phyloP scores from a whole-genome alignment of 352 stramenopile species.

The Globisporangium perplexum region DNA sequence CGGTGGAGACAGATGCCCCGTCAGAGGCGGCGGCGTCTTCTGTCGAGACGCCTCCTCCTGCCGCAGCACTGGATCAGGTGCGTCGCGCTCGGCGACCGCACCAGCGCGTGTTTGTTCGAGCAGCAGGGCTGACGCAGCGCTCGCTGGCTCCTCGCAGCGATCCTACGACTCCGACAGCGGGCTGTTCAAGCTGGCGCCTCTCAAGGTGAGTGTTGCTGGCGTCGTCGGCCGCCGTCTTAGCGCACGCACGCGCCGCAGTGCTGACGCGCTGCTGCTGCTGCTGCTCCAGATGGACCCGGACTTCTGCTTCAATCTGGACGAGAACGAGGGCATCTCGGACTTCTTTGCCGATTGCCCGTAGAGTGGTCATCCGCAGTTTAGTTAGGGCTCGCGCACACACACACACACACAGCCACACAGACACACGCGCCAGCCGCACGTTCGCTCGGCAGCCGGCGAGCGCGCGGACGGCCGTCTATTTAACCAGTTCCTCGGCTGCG shows the following conservation, averaged over 20 bases:
- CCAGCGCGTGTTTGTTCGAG: neutral
- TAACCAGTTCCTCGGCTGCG: slow-evolving; percentile 32
- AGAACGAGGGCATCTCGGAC: slow-evolving; percentile 83
- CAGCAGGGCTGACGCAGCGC: neutral
- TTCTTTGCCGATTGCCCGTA: slow-evolving; percentile 82
- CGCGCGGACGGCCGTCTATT: slow-evolving; percentile 1
- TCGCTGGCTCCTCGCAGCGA: slow-evolving; percentile 23
- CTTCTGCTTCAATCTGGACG: slow-evolving; percentile 87
- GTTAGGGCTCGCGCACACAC: slow-evolving; percentile 2
- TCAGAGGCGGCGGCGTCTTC: slow-evolving; percentile 12
- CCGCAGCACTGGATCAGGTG: slow-evolving; percentile 55
- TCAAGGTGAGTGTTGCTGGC: slow-evolving; percentile 47
- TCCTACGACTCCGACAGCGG: slow-evolving; percentile 80
- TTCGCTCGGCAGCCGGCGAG: neutral
- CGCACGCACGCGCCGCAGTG: neutral
- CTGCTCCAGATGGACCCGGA: slow-evolving; percentile 67
- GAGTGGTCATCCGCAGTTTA: slow-evolving; percentile 10
- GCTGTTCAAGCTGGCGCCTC: slow-evolving; percentile 79
- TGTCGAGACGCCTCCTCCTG: slow-evolving; percentile 17
- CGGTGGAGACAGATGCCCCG: slow-evolving; percentile 1
- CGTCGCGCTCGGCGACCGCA: slow-evolving; percentile 3
- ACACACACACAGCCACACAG: neutral
- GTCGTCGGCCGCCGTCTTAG: too few relatives aligned
- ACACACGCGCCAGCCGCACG: neutral
- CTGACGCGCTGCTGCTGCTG: neutral